Conservation (phyloP, 495 filamentous ascomycete species). For the Cetradonia linearis region DNA sequence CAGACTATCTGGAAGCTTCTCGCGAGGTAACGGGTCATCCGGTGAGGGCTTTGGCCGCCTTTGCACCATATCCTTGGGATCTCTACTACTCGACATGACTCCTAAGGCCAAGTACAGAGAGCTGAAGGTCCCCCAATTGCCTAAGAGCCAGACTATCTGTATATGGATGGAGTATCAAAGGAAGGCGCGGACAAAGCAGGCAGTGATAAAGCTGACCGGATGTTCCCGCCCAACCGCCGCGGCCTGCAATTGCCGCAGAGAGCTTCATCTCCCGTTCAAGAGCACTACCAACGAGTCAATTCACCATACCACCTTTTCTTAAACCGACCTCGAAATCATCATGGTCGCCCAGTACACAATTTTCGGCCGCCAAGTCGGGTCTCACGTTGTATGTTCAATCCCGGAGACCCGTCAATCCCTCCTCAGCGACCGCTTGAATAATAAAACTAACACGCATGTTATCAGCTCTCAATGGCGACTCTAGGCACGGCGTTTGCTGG, state of each 20-base stretch:
- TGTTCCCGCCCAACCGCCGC: constrained; percentile 2
- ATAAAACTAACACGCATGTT: neutral
- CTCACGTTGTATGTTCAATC: constrained; percentile 68
- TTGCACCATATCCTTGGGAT: constrained; percentile 12
- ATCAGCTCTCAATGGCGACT: constrained; percentile 75
- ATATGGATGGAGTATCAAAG: neutral
- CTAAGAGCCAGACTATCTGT: neutral
- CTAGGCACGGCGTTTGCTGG: constrained; percentile 58
- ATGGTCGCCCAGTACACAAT: constrained; percentile 85
- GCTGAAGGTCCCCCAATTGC: neutral
- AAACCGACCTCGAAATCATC: constrained; percentile 39
- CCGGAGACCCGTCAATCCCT: constrained; percentile 7
- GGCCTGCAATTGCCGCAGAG: constrained; percentile 8
- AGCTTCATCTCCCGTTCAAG: constrained; percentile 24
- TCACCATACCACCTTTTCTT: constrained; percentile 33
- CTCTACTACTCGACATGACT: constrained; percentile 17
- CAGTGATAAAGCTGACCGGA: neutral
- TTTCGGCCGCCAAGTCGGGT: constrained; percentile 83
- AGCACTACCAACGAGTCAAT: constrained; percentile 24
- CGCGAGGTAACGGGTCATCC: constrained; percentile 29
- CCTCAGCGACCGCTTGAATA: neutral
- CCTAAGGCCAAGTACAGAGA: neutral
- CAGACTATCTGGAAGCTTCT: constrained; percentile 56
- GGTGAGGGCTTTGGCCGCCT: constrained; percentile 9
- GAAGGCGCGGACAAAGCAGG: neutral